Conservation (phyloP, 2,329 filamentous ascomycete genomes). For the Hypoxylon sp. region DNA sequence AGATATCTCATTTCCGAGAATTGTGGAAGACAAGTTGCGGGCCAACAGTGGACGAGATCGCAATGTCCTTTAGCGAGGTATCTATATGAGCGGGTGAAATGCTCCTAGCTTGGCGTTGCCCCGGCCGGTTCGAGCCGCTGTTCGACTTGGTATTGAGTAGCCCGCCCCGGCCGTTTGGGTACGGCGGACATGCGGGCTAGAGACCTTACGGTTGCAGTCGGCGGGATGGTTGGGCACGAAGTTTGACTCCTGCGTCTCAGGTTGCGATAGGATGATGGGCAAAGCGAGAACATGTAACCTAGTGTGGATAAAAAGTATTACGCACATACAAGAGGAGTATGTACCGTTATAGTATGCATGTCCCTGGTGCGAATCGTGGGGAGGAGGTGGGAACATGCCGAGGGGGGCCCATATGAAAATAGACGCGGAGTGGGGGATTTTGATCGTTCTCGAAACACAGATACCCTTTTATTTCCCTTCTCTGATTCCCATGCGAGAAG, state of each 20-base stretch:
- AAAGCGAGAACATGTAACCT: conserved; percentile 7
- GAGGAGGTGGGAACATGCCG: conserved; percentile 32
- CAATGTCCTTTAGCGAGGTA: conserved; percentile 17
- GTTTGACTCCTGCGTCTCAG: conserved; percentile 22
- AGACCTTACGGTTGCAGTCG: conserved; percentile 25
- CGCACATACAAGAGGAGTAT: conserved; percentile 22
- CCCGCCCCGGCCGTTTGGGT: conserved; percentile 22
- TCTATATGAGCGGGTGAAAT: conserved; percentile 12
- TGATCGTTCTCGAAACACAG: conserved; percentile 29
- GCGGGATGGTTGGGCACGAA: conserved; percentile 33
- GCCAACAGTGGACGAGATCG: neutral
- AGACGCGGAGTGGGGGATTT: conserved; percentile 28
- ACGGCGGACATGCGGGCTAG: conserved; percentile 12
- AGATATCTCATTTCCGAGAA: neutral
- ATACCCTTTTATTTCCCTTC: conserved; percentile 11
- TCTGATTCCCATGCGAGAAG: conserved; percentile 16
- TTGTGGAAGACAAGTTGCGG: conserved; percentile 4
- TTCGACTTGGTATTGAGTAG: conserved; percentile 16
- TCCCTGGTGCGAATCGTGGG: conserved; percentile 33
- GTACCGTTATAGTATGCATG: conserved; percentile 18
- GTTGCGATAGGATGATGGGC: conserved; percentile 12
- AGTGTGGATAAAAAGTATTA: conserved; percentile 20
- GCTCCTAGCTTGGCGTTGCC: conserved; percentile 31
- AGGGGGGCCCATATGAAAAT: conserved; percentile 10
- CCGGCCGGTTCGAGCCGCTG: conserved; percentile 21